phyloP scores from a whole-genome alignment of 139 green algal species.

The Pedinophyceae sp. region DNA sequence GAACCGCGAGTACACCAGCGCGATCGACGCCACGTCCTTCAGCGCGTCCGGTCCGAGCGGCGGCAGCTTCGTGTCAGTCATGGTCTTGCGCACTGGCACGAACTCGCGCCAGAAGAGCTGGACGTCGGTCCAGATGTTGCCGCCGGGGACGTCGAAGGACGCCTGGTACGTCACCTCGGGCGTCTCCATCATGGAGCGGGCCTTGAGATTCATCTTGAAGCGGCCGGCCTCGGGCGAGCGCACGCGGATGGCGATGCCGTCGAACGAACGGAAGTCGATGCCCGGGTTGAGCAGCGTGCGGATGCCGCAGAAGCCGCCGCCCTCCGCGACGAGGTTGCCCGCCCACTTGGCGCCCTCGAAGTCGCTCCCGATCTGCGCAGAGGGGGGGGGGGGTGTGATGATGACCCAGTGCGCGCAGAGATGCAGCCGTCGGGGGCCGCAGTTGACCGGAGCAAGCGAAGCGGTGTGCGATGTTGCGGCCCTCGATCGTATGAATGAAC shows the following conservation, averaged over 20 bases:
- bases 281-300: slow-evolving; percentile 21
- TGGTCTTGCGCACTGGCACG: slow-evolving; percentile 37
- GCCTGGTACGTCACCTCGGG: slow-evolving; percentile 70
- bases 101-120: slow-evolving; percentile 70
- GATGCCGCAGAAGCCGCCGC: slow-evolving; percentile 72
- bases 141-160: slow-evolving; percentile 50
- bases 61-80: slow-evolving; percentile 28
- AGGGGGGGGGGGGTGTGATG: not conserved
- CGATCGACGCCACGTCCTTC: slow-evolving; percentile 53
- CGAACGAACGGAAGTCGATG: slow-evolving; percentile 22
- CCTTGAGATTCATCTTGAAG: slow-evolving; percentile 86
- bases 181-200: slow-evolving; percentile 22
- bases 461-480: too few species aligned
- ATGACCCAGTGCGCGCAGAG: not conserved
- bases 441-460: too few species aligned
- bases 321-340: slow-evolving; percentile 53
- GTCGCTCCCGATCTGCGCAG: not conserved
- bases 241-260: slow-evolving; percentile 49
- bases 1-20: slow-evolving; percentile 50
- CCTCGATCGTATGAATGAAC: not conserved
- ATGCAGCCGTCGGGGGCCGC: not conserved
- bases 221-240: slow-evolving; percentile 56
- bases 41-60: slow-evolving; percentile 36
- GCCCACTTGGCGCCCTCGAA: slow-evolving; percentile 18
- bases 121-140: slow-evolving; percentile 39